phyloP scores from a whole-genome alignment of 78 protist genomes.

The Fonticula alba region DNA sequence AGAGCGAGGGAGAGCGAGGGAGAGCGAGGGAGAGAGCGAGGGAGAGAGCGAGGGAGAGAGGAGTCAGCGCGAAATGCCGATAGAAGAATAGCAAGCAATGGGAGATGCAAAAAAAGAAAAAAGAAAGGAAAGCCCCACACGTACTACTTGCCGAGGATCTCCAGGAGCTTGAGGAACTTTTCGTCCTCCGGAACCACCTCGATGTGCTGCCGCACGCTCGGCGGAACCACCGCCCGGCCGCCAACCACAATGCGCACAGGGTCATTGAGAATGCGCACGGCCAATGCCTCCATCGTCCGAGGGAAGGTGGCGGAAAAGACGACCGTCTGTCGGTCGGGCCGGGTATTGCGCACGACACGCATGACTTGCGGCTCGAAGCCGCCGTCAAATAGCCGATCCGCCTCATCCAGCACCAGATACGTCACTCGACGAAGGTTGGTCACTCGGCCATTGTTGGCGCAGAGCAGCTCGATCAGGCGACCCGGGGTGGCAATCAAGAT shows the following conservation, averaged over 20 bases:
- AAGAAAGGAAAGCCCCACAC: not conserved
- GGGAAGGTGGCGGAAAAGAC: constrained; percentile 93
- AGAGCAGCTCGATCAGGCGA: constrained; percentile 90
- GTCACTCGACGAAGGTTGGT: constrained; percentile 80
- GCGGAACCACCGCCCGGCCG: constrained; percentile 49
- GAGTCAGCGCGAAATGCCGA: not conserved
- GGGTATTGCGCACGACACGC: constrained; percentile 46
- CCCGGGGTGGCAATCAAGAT: constrained; percentile 96
- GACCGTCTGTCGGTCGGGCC: constrained; percentile 78
- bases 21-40: too few relatives aligned
- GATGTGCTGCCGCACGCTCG: constrained; percentile 63
- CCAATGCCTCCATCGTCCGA: constrained; percentile 29
- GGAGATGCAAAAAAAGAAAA: too few relatives aligned
- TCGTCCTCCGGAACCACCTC: constrained; percentile 39
- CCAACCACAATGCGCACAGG: constrained; percentile 86
- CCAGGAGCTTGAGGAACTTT: constrained; percentile 16
- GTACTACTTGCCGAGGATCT: constrained; percentile 15
- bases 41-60: too few relatives aligned
- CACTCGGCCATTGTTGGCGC: constrained; percentile 52
- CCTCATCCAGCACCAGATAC: constrained; percentile 92
- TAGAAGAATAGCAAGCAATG: not conserved
- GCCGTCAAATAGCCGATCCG: constrained; percentile 97
- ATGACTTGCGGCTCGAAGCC: constrained; percentile 77
- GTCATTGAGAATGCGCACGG: constrained; percentile 31
- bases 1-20: too few relatives aligned